Base-by-base conservation (phyloP, 2,329 filamentous ascomycete genomes). In the Aspergillus sp. region DNA sequence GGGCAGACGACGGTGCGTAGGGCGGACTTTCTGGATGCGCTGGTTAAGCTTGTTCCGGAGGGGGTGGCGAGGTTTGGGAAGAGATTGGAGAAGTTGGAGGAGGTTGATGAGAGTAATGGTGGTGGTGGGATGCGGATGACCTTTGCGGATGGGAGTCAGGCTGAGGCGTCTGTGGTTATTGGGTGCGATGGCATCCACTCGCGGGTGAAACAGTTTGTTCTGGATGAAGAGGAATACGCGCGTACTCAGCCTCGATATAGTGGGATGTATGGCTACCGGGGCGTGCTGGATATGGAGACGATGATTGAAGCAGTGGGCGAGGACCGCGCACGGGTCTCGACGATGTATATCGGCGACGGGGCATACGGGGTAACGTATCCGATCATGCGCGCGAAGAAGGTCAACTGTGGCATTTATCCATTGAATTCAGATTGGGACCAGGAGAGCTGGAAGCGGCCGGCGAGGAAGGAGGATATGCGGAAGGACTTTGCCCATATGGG, bases 101-200 rank as follows among this genome's bases (percentile, higher is more conserved):
- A 60, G 12, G 19, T 20, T 1, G 61, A 67, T 15, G 57, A 62
- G 4, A 63, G 5, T 24, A 24, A 24, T 62, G 0, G 56, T 69
- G 15, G 12, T 53, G 5, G 45, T 73, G 50, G 27, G 27, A 2
- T 69, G 13, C 9, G 52, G 5, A 47, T 74, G 50, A 33, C 19
- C 1, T 76, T 76, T 54, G 65, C 68, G 20, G 73, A 76, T 61
- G 72, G 72, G 11, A 68, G 60, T 1, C 27, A 54, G 2, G 70
- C 64, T 0, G 19, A 3, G 0, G 72, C 71, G 0, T 69, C 73
- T 54, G 66, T 70, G 1, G 71, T 75, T 9, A 57, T 76, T 48
- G 74, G 74, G 0, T 74, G 71, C 50, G 74, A 76, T 62, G 74
- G 74, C 1, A 73, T 76, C 17, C 63, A 66, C 27, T 73, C 70